phyloP scores from a whole-genome alignment of 2,329 filamentous ascomycete species.

The Cordyceps militaris region DNA sequence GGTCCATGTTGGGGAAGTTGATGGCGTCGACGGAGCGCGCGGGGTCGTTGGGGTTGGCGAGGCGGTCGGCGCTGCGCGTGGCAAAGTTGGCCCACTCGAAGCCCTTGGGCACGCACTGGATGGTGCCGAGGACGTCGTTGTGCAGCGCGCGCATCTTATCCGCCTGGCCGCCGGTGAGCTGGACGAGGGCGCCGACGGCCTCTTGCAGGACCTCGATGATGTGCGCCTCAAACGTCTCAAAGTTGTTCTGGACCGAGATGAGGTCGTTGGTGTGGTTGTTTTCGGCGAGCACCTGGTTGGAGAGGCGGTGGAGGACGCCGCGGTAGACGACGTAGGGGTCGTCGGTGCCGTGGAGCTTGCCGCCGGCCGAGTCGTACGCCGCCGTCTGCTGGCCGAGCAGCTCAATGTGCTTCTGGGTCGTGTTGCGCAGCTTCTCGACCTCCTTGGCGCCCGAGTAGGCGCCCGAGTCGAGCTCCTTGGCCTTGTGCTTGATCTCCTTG shows the following conservation, averaged over 20 bases:
- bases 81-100: constrained; percentile 91
- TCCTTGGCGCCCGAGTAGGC: constrained; percentile 80
- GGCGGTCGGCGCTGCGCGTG: constrained; percentile 58
- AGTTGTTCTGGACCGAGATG: constrained; percentile 84
- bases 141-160: constrained; percentile 78
- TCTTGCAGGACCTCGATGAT: constrained; percentile 76
- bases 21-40: constrained; percentile 68
- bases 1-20: constrained; percentile 82
- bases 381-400: constrained; percentile 82
- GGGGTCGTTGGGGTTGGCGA: constrained; percentile 71
- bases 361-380: constrained; percentile 67
- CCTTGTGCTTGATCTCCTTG: constrained; percentile 94
- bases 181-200: constrained; percentile 74
- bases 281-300: constrained; percentile 88
- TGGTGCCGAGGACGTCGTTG: constrained; percentile 69
- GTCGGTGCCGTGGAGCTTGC: constrained; percentile 57
- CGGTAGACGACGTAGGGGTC: constrained; percentile 87
- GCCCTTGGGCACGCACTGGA: constrained; percentile 71
- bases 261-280: constrained; percentile 94
- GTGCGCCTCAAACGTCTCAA: constrained; percentile 80
- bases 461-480: constrained; percentile 78
- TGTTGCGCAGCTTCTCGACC: constrained; percentile 79
- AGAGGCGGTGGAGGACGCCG: constrained; percentile 73
- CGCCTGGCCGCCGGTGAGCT: constrained; percentile 70
- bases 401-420: constrained; percentile 94